Evolutionary conservation across 2,329 filamentous ascomycete species (phyloP).

Genomic region (Raffaelea albimanens): DNA sequence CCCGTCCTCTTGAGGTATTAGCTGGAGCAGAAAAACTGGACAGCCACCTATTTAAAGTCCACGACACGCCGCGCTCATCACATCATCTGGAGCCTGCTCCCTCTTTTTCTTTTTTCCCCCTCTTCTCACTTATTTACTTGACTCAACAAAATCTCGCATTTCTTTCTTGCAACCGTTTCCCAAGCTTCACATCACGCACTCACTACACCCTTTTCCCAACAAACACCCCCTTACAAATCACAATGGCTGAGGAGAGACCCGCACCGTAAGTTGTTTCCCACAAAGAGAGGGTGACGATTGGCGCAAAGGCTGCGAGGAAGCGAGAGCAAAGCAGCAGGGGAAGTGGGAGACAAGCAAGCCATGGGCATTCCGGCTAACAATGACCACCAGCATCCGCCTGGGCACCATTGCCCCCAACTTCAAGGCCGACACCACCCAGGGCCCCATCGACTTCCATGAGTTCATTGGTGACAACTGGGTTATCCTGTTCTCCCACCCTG

Average conservation of each 20-base stretch:
- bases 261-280: constrained; percentile 21
- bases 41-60: not conserved
- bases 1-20: not conserved
- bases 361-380: no score
- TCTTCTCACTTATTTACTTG: not conserved
- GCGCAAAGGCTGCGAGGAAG: no score
- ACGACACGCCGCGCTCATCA: not conserved
- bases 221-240: constrained; percentile 12
- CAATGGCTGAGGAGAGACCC: constrained; percentile 23
- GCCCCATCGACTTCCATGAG: constrained; percentile 73
- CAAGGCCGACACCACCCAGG: constrained; percentile 68
- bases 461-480: constrained; percentile 73
- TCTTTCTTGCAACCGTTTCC: not conserved
- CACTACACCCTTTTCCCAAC: not conserved
- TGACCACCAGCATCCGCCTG: constrained; percentile 58
- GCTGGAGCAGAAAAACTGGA: not conserved
- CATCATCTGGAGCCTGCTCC: not conserved
- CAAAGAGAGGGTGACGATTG: no score
- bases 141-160: not conserved
- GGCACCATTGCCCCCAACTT: constrained; percentile 69
- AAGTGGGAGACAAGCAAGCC: no score
- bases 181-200: constrained; percentile 1
- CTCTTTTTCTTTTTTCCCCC: not conserved
- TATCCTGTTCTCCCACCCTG: constrained; percentile 76
- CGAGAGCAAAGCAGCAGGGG: no score